These are phyloP conservation scores for Coprinopsis marcescibilis DNA, from an alignment of 768 basidiomycete species.

Conservation along the genomic window DNA sequence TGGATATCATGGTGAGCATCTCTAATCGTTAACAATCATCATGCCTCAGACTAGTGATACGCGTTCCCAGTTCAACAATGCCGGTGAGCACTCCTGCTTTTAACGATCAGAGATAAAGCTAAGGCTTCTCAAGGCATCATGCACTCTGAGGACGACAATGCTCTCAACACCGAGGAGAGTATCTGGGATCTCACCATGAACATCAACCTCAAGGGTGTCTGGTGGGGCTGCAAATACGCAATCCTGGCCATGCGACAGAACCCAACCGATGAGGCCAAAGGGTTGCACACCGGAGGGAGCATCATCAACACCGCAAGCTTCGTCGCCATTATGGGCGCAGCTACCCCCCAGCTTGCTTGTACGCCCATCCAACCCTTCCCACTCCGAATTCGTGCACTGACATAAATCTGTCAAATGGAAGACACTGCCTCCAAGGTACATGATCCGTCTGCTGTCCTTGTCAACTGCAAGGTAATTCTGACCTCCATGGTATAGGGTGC, in stretches of 20 bases:
- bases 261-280: slow-evolving; percentile 72
- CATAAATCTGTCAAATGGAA: slow-evolving; percentile 24
- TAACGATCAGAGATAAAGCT: too few relatives aligned
- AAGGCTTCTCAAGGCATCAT: slow-evolving; percentile 71
- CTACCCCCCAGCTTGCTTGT: slow-evolving; percentile 98
- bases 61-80: slow-evolving; percentile 82
- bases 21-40: not conserved
- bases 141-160: slow-evolving; percentile 93
- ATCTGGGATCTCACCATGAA: slow-evolving; percentile 95
- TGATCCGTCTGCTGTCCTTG: not conserved
- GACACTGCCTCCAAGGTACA: slow-evolving; percentile 90
- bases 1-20: slow-evolving; percentile 83
- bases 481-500: slow-evolving; percentile 57
- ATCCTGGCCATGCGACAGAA: slow-evolving; percentile 96
- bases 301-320: slow-evolving; percentile 99
- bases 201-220: slow-evolving; percentile 97
- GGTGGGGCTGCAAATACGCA: slow-evolving; percentile 99
- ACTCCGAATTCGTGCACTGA: too few relatives aligned
- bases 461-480: slow-evolving; percentile 5
- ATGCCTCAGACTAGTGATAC: not conserved
- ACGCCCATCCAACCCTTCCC: too few relatives aligned
- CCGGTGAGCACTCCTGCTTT: too few relatives aligned
- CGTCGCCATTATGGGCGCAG: slow-evolving; percentile 92
- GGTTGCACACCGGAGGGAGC: slow-evolving; percentile 76
- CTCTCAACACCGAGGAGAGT: slow-evolving; percentile 91